Conservation (phyloP, 192 early-diverging fungal species). For the Polychytrium aggregatum region DNA sequence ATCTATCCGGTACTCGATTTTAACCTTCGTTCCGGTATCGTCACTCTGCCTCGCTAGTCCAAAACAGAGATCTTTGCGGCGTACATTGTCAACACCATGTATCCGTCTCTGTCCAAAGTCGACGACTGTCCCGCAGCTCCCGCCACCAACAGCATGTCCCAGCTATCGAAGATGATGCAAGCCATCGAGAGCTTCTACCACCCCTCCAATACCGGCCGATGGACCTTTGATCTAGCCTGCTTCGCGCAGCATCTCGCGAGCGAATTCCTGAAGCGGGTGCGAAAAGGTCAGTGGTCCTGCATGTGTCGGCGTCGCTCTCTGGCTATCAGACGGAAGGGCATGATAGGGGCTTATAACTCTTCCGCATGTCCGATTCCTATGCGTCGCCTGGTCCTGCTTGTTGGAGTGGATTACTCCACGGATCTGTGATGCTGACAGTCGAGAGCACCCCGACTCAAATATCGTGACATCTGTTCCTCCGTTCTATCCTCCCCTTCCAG, state of each 20-base stretch:
- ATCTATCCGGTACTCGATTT: background rate
- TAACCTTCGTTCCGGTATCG: slow-evolving; percentile 3
- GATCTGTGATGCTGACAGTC: no score
- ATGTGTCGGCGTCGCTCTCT: slow-evolving; percentile 27
- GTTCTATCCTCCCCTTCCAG: slow-evolving; percentile 29
- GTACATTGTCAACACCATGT: slow-evolving; percentile 74
- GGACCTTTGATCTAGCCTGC: slow-evolving; percentile 62
- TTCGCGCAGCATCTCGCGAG: slow-evolving; percentile 56
- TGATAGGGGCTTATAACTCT: no score
- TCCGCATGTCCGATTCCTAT: no score
- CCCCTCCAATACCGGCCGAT: slow-evolving; percentile 82
- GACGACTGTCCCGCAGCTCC: no score
- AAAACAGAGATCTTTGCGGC: slow-evolving; percentile 55
- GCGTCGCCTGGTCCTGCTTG: no score
- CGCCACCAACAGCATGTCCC: slow-evolving; percentile 38
- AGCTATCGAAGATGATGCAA: slow-evolving; percentile 65
- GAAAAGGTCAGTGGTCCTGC: slow-evolving; percentile 11
- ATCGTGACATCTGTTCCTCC: slow-evolving; percentile 26
- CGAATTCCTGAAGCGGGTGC: slow-evolving; percentile 54
- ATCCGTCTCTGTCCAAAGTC: slow-evolving; percentile 17
- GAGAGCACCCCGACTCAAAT: no score
- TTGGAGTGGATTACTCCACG: no score
- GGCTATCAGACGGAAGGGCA: no score
- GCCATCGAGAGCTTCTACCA: slow-evolving; percentile 83
- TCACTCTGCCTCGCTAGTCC: slow-evolving; percentile 8